Conservation (phyloP, 2,329 filamentous ascomycete species). For the Fusarium verrucosum region DNA sequence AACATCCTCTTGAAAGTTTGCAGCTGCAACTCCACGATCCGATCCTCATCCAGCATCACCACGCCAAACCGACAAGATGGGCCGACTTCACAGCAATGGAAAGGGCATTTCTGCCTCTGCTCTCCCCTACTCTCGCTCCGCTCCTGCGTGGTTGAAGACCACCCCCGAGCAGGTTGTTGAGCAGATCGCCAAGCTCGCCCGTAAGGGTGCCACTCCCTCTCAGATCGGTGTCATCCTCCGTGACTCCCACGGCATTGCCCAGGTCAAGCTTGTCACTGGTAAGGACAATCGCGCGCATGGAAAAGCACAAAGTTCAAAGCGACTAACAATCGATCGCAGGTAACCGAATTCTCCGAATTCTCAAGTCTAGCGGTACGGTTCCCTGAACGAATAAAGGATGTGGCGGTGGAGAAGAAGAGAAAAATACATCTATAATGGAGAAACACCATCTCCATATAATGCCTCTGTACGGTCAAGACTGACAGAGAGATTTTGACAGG, state of each 20-base stretch:
- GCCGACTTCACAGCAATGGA: slow-evolving; percentile 98
- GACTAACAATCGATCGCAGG: slow-evolving; percentile 65
- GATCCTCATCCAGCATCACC: slow-evolving; percentile 44
- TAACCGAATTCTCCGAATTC: slow-evolving; percentile 99
- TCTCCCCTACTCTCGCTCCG: slow-evolving; percentile 93
- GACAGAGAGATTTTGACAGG: slow-evolving; percentile 92
- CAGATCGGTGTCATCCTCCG: slow-evolving; percentile 99
- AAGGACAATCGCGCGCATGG: slow-evolving; percentile 53
- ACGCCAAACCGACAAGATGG: slow-evolving; percentile 72
- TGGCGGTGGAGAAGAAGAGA: slow-evolving; percentile 46
- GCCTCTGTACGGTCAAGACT: slow-evolving; percentile 94
- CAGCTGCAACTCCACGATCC: slow-evolving; percentile 55
- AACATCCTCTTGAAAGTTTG: slow-evolving; percentile 16
- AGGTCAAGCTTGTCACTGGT: slow-evolving; percentile 98
- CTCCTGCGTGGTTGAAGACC: slow-evolving; percentile 98
- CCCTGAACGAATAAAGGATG: slow-evolving; percentile 46
- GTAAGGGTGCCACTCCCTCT: slow-evolving; percentile 97
- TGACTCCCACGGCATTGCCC: slow-evolving; percentile 97
- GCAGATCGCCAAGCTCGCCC: slow-evolving; percentile 98
- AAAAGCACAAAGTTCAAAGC: not conserved
- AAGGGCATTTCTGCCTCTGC: slow-evolving; percentile 98
- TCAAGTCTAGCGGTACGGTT: slow-evolving; percentile 94
- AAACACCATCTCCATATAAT: slow-evolving; percentile 49
- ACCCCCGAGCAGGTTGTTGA: slow-evolving; percentile 98
- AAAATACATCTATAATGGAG: slow-evolving; percentile 44